Conservation (phyloP, 345 rosid genomes). For the Cardiospermum halicacabum region DNA sequence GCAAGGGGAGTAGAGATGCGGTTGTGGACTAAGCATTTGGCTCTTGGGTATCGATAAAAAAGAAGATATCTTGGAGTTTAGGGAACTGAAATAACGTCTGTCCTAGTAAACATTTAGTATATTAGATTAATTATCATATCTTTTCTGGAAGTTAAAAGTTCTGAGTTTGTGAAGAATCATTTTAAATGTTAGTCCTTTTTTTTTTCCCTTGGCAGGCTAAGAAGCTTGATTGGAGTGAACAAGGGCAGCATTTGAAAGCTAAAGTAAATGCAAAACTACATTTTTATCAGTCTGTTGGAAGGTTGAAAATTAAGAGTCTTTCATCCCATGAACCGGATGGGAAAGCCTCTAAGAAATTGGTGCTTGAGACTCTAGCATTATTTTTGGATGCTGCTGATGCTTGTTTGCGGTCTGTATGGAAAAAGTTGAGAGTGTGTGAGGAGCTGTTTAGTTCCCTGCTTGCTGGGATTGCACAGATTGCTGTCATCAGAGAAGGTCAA, state of each 20-base stretch:
- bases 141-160: constrained; percentile 12
- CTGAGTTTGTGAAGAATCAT: constrained; percentile 10
- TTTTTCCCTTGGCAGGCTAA: constrained; percentile 74
- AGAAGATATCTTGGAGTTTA: neutral
- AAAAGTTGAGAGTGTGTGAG: constrained; percentile 86
- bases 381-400: constrained; percentile 89
- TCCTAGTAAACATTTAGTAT: neutral
- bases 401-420: constrained; percentile 89
- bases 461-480: constrained; percentile 78
- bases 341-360: constrained; percentile 79
- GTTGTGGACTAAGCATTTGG: neutral
- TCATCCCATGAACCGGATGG: constrained; percentile 77
- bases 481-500: constrained; percentile 90
- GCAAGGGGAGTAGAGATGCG: neutral
- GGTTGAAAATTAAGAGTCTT: constrained; percentile 74
- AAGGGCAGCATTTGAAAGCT: constrained; percentile 72
- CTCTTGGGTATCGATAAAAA: neutral
- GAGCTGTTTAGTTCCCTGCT: constrained; percentile 81
- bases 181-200: constrained; percentile 15
- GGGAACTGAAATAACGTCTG: neutral
- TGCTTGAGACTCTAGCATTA: constrained; percentile 80
- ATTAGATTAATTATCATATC: neutral
- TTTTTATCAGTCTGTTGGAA: constrained; percentile 78
- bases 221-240: constrained; percentile 94
- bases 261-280: constrained; percentile 78